Evolutionary conservation across 2,329 filamentous ascomycete genomes (phyloP).

Genomic region (Neofusicoccum sp.): DNA sequence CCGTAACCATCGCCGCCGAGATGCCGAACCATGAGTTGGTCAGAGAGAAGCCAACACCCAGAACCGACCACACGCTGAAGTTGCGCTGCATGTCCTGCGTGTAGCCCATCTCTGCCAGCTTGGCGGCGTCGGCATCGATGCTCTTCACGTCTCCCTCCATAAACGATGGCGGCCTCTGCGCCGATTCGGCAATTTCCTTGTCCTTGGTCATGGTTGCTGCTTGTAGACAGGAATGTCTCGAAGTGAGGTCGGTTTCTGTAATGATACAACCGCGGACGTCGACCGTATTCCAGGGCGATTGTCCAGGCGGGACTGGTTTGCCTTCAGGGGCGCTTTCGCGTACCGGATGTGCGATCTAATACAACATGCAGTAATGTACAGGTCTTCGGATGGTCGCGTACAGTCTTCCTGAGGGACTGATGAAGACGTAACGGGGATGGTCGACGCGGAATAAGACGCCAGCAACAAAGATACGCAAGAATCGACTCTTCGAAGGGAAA

Average conservation of each 20-base stretch:
- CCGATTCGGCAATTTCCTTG: constrained; percentile 14
- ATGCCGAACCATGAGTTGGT: constrained; percentile 55
- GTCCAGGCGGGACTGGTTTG: not conserved
- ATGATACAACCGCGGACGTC: not conserved
- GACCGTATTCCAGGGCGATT: not conserved
- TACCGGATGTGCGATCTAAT: not conserved
- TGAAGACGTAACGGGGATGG: not conserved
- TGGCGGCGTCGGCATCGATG: constrained; percentile 42
- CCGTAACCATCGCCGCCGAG: constrained; percentile 48
- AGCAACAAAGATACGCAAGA: not conserved
- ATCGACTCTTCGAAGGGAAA: not conserved
- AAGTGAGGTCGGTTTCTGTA: not conserved
- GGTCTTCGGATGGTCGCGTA: not conserved
- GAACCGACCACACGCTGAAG: constrained; percentile 49
- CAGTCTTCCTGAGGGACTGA: not conserved
- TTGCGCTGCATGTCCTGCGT: constrained; percentile 49
- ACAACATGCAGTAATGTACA: no score
- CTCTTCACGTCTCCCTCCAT: constrained; percentile 7
- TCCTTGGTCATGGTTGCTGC: not conserved
- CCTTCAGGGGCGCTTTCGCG: no score
- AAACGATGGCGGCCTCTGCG: not conserved
- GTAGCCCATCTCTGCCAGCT: constrained; percentile 50
- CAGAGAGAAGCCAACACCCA: constrained; percentile 52
- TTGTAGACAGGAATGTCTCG: not conserved
- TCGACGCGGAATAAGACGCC: not conserved